Evolutionary conservation across 2,329 filamentous ascomycete genomes (phyloP), one percentile per base, ranked within the genome.

Genomic region (Xylaria sp.): DNA sequence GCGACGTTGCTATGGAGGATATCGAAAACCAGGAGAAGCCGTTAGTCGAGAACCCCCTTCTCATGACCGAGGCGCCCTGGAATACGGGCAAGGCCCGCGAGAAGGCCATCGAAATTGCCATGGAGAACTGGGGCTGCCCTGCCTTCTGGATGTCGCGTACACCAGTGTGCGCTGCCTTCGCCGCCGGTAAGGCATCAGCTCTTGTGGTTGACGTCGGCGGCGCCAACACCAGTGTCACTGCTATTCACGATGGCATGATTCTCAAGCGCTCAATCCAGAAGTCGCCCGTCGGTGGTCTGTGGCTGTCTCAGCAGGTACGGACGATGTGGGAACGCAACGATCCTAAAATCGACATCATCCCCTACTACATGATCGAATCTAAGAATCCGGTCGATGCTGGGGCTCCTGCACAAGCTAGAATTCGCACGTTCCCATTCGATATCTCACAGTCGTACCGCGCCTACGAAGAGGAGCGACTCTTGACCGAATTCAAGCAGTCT

Each of bases 401-500:
- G 60, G 85, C 89, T 8, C 84, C 92, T 1, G 82, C 92, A 2
- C 88, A 95, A 73, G 90, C 87, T 47, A 86, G 83, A 53, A 87
- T 90, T 74, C 87, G 85, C 67, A 83, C 83, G 46, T 96, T 91
- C 72, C 74, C 80, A 71, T 80, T 80, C 72, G 69, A 82, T 68
- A 78, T 88, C 63, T 75, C 77, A 67, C 81, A 84, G 34, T 92
- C 90, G 1, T 97, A 92, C 82, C 86, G 89, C 61, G 79, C 81
- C 16, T 87, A 93, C 65, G 88, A 97, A 75, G 92, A 99, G 78
- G 94, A 97, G 74, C 90, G 93, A 56, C 88, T 96, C 48, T 78
- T 99, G 59, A 92, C 91, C 44, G 92, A 97, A 73, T 99, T 96
- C 83, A 99, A 99, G 78, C 95, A 99, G 77, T 95, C 90, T 16